These are phyloP conservation scores for Marasmius oreades DNA, from an alignment of 1,284 basidiomycete species.

Conservation along the genomic window DNA sequence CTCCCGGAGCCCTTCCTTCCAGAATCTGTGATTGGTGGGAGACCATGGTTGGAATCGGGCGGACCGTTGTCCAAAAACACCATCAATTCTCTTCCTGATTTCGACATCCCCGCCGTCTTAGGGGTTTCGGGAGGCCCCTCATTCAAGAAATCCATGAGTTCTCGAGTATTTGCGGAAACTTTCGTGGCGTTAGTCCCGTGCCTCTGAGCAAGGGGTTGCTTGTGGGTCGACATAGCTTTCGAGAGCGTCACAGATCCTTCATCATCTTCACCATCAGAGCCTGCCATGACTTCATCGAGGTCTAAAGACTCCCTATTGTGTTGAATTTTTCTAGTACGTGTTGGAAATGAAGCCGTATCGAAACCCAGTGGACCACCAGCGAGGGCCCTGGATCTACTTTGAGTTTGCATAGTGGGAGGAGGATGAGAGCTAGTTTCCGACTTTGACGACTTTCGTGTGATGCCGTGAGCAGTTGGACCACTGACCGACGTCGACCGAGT, in stretches of 20 bases:
- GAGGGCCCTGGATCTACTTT: slow-evolving; percentile 5
- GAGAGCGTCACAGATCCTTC: slow-evolving; percentile 21
- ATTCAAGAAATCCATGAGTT: slow-evolving; percentile 65
- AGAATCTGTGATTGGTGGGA: slow-evolving; percentile 4
- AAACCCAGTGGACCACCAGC: slow-evolving; percentile 22
- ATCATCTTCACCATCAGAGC: slow-evolving; percentile 53
- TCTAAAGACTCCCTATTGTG: slow-evolving; percentile 66
- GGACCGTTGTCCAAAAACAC: slow-evolving; percentile 31
- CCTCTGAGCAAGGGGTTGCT: slow-evolving; percentile 16
- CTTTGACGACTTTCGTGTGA: slow-evolving; percentile 19
- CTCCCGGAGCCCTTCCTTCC: slow-evolving; percentile 52
- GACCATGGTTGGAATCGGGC: slow-evolving; percentile 21
- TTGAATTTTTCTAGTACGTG: slow-evolving; percentile 47
- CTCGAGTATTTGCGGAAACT: slow-evolving; percentile 49
- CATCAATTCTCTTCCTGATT: slow-evolving; percentile 23
- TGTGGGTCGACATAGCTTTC: slow-evolving; percentile 28
- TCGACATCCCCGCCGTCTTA: slow-evolving; percentile 20
- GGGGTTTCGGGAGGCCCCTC: slow-evolving; percentile 52
- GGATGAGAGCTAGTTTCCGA: slow-evolving; percentile 24
- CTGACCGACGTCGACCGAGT: slow-evolving; percentile 37
- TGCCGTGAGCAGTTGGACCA: slow-evolving; percentile 14
- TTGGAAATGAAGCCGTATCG: slow-evolving; percentile 32
- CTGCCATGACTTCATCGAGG: slow-evolving; percentile 69
- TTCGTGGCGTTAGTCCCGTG: slow-evolving; percentile 9
- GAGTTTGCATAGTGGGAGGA: slow-evolving; percentile 16